phyloP scores from a whole-genome alignment of 371 early-diverging fungal species.

The Rhizopus arrhizus region DNA sequence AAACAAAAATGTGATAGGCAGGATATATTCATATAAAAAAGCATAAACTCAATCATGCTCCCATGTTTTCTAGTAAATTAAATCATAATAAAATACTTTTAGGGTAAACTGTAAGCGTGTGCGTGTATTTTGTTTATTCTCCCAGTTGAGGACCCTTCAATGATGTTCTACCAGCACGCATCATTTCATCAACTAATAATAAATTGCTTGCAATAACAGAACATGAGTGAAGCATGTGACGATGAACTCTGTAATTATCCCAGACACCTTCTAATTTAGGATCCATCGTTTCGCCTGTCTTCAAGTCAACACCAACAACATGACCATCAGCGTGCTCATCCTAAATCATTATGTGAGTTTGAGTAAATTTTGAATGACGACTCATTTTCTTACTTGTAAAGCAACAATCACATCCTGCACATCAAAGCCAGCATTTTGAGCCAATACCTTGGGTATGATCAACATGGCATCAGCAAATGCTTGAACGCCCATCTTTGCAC shows the following conservation, averaged over 20 bases:
- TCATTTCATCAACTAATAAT: slow-evolving; percentile 99
- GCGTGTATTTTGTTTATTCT: slow-evolving; percentile 25
- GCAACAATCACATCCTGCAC: slow-evolving; percentile 95
- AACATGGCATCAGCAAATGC: slow-evolving; percentile 97
- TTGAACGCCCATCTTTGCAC: slow-evolving; percentile 94
- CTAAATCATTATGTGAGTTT: slow-evolving; percentile 23
- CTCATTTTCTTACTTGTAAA: slow-evolving; percentile 58
- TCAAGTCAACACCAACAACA: slow-evolving; percentile 91
- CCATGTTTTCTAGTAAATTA: too few species aligned
- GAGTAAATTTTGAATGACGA: not conserved
- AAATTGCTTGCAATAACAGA: slow-evolving; percentile 98
- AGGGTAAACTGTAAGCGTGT: not conserved
- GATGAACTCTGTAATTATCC: slow-evolving; percentile 97
- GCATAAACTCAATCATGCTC: slow-evolving; percentile 73
- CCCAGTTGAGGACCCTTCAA: slow-evolving; percentile 61
- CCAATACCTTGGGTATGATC: slow-evolving; percentile 95
- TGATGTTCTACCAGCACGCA: slow-evolving; percentile 89
- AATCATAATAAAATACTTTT: not conserved
- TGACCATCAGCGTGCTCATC: slow-evolving; percentile 93
- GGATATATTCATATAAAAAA: too few species aligned
- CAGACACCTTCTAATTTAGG: slow-evolving; percentile 93
- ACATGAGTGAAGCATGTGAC: slow-evolving; percentile 94
- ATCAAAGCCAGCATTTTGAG: slow-evolving; percentile 96
- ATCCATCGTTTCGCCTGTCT: slow-evolving; percentile 94
- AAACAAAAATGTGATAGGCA: too few species aligned